These are phyloP conservation scores for Alternaria rosae DNA, from an alignment of 2,329 filamentous ascomycete species.

Conservation along the genomic window DNA sequence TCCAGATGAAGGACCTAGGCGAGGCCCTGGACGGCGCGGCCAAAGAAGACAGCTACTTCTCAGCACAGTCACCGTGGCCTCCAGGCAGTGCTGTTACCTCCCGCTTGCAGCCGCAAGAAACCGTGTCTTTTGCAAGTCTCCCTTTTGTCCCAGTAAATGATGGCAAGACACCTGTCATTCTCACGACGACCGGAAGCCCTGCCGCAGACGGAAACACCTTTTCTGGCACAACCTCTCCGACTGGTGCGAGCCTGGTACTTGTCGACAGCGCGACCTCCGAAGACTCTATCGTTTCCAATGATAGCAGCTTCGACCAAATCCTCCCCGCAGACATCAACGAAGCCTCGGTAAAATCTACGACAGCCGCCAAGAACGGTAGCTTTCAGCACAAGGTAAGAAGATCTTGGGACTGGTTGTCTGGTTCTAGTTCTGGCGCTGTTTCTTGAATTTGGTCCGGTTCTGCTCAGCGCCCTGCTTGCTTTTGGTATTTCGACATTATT, in stretches of 20 bases:
- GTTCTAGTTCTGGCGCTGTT: conserved; percentile 10
- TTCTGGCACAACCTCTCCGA: conserved; percentile 91
- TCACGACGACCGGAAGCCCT: conserved; percentile 44
- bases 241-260: conserved; percentile 86
- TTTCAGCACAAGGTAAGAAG: conserved; percentile 26
- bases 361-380: not conserved
- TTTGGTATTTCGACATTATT: not conserved
- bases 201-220: conserved; percentile 91
- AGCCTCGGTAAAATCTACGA: not conserved
- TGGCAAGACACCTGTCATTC: conserved; percentile 6
- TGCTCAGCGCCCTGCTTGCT: not conserved
- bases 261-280: conserved; percentile 71
- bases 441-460: conserved; percentile 6
- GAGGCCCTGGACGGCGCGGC: conserved; percentile 4
- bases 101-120: not conserved
- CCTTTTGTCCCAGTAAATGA: conserved; percentile 1
- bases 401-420: conserved; percentile 21
- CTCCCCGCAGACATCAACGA: not conserved
- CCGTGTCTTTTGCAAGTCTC: not conserved
- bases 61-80: not conserved
- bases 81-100: not conserved
- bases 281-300: conserved; percentile 10
- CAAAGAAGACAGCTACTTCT: not conserved
- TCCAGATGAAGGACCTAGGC: conserved; percentile 13
- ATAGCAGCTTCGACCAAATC: conserved; percentile 23